Evolutionary conservation across 208 protist genomes (phyloP).

Genomic region (Trypanosoma cruzi): DNA sequence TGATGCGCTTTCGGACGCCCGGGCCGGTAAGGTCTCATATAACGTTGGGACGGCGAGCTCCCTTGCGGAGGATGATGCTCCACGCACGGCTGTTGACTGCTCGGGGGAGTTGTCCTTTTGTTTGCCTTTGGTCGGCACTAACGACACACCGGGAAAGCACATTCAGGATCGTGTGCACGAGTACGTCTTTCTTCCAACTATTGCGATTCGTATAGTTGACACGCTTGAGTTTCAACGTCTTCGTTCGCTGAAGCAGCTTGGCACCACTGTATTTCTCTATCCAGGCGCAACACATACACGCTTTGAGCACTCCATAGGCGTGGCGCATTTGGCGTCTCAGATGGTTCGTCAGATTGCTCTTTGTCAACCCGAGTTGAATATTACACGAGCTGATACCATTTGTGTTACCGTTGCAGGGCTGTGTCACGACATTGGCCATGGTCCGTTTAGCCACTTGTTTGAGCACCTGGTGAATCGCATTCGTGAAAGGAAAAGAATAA

Average conservation of each 20-base stretch:
- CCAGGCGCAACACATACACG: constrained; percentile 80
- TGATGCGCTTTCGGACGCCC: not conserved
- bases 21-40: not conserved
- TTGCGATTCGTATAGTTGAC: constrained; percentile 88
- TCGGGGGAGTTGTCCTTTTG: not conserved
- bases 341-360: constrained; percentile 38
- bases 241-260: constrained; percentile 88
- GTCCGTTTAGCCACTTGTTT: constrained; percentile 92
- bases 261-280: constrained; percentile 74
- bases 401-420: constrained; percentile 84
- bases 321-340: constrained; percentile 62
- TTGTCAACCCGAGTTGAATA: constrained; percentile 71
- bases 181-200: constrained; percentile 87
- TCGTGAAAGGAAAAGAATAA: constrained; percentile 1
- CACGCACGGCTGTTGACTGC: not conserved
- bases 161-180: constrained; percentile 95
- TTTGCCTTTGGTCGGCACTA: not conserved
- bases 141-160: constrained; percentile 34
- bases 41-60: constrained; percentile 1
- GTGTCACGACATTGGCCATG: constrained; percentile 92
- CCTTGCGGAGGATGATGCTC: not conserved
- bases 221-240: constrained; percentile 92
- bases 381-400: constrained; percentile 51
- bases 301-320: constrained; percentile 91
- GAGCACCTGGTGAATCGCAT: constrained; percentile 47